phyloP scores from a whole-genome alignment of 2,329 filamentous ascomycete species.

The Colletotrichum musae region DNA sequence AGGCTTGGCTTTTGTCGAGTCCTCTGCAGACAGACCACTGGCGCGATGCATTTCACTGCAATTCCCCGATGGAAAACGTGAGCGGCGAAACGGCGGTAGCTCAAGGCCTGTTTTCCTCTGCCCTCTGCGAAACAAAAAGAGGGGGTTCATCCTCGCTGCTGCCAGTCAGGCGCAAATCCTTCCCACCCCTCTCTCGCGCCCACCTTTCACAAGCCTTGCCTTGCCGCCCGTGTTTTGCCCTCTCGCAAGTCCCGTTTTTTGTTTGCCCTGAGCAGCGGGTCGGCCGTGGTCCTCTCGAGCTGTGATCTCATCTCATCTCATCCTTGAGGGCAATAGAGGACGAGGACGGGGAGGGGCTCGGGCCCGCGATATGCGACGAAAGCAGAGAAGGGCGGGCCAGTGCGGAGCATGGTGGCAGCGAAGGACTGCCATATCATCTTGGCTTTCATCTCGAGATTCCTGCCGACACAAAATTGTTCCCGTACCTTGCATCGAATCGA shows the following conservation, averaged over 20 bases:
- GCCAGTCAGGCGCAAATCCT: constrained; percentile 35
- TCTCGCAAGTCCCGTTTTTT: constrained; percentile 27
- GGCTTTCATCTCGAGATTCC: constrained; percentile 26
- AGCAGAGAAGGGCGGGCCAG: constrained; percentile 9
- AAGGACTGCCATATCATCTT: constrained; percentile 18
- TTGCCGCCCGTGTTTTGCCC: constrained; percentile 52
- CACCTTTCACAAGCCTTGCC: constrained; percentile 56
- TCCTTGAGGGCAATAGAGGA: constrained; percentile 15
- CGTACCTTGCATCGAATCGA: constrained; percentile 40
- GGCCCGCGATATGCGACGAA: constrained; percentile 35
- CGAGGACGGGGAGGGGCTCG: background rate
- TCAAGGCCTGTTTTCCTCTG: constrained; percentile 7
- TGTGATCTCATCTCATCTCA: constrained; percentile 39
- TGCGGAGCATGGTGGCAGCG: constrained; percentile 30
- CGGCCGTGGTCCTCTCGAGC: constrained; percentile 43
- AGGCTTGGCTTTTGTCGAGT: background rate
- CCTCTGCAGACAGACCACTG: constrained; percentile 28
- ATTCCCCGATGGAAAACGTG: constrained; percentile 31
- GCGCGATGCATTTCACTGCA: constrained; percentile 37
- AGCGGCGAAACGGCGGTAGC: constrained; percentile 15
- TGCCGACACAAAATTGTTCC: constrained; percentile 13
- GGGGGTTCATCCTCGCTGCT: constrained; percentile 6
- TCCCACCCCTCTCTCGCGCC: constrained; percentile 23
- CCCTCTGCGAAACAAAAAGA: constrained; percentile 14
- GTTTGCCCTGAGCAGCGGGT: constrained; percentile 41